A percentile compares a stretch with the other conserved stretches of the same genome.
Evolutionary conservation across 768 basidiomycete genomes (phyloP).

Genomic region (Amanita inopinata): DNA sequence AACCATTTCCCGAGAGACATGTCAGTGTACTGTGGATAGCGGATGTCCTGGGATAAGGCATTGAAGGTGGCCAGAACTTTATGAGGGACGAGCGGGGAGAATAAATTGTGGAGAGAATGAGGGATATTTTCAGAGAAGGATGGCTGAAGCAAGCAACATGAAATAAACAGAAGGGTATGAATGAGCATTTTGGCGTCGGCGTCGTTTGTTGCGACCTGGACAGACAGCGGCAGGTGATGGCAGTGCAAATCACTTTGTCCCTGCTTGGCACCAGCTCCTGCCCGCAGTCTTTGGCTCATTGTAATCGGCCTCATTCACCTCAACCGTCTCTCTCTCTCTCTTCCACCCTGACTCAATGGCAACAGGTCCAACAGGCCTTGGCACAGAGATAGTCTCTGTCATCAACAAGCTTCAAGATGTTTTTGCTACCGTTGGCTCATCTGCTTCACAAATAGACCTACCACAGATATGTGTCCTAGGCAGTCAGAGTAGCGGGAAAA

Average conservation of each 20-base stretch:
- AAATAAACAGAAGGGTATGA: no score
- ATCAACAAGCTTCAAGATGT: constrained; percentile 91
- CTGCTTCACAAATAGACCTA: constrained; percentile 73
- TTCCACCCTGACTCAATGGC: constrained; percentile 31
- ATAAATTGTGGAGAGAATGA: constrained; percentile 29
- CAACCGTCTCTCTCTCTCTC: constrained; percentile 12
- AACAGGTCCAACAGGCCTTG: constrained; percentile 56
- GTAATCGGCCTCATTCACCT: constrained; percentile 14
- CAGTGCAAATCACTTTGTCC: constrained; percentile 1
- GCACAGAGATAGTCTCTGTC: constrained; percentile 70
- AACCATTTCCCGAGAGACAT: constrained; percentile 37
- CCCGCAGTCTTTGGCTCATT: constrained; percentile 8
- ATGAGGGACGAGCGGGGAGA: constrained; percentile 45
- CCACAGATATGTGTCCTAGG: constrained; percentile 90
- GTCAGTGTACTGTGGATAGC: constrained; percentile 57
- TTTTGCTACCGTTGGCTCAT: constrained; percentile 75
- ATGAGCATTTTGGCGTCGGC: no score
- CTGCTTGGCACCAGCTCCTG: constrained; percentile 1
- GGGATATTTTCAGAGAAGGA: no score
- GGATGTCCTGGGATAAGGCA: constrained; percentile 29
- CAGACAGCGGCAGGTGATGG: neutral
- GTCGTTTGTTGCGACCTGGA: no score
- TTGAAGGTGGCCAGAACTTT: constrained; percentile 52
- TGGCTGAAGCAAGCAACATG: no score
- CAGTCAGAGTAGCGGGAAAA: constrained; percentile 89